phyloP scores from a whole-genome alignment of 257 asterid species.

The Solanum appendiculatum region DNA sequence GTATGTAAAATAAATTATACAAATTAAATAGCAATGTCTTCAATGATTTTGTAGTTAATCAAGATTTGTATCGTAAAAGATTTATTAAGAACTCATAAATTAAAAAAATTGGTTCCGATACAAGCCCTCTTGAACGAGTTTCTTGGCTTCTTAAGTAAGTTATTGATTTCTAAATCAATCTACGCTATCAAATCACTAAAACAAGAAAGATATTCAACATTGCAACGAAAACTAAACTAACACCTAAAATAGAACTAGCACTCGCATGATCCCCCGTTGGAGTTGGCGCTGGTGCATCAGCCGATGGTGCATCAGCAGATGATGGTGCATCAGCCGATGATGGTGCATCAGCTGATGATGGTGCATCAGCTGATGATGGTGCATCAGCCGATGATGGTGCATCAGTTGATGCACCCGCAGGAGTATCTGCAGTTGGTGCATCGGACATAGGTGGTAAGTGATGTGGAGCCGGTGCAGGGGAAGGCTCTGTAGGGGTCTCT shows the following conservation, averaged over 20 bases:
- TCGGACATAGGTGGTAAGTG: neutral
- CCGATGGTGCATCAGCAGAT: neutral
- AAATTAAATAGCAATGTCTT: too few species aligned
- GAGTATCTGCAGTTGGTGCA: constrained; percentile 19
- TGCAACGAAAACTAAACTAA: neutral
- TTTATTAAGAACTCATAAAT: neutral
- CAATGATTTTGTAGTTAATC: too few species aligned
- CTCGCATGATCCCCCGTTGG: neutral
- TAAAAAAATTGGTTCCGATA: neutral
- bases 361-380: neutral
- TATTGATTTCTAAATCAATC: neutral
- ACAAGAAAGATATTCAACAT: neutral
- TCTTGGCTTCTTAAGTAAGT: neutral
- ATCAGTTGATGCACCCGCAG: neutral
- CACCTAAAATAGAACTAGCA: neutral
- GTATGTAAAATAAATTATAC: too few species aligned
- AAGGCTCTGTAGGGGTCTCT: neutral
- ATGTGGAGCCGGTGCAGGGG: constrained; percentile 13
- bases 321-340: too few species aligned
- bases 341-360: neutral
- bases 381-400: neutral
- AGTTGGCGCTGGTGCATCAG: neutral
- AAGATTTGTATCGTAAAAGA: neutral
- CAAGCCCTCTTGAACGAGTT: neutral
- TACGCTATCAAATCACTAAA: neutral